Conservation (phyloP, 2,329 filamentous ascomycete genomes). For the Ambrosiella cleistominuta region DNA sequence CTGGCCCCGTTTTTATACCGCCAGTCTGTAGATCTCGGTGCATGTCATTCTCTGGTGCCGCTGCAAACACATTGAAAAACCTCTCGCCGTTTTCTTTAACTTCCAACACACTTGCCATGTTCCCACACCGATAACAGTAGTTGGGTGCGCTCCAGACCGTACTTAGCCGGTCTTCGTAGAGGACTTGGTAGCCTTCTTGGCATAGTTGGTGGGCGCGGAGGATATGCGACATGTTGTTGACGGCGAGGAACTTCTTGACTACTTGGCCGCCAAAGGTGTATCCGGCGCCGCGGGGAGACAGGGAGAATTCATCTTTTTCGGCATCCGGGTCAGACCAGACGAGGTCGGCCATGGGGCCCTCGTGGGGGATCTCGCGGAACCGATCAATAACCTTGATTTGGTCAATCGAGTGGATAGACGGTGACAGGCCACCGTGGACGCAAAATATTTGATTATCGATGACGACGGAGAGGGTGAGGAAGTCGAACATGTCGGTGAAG, state of each 20-base stretch:
- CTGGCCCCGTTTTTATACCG: constrained; percentile 46
- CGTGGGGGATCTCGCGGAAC: constrained; percentile 94
- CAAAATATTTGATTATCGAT: constrained; percentile 99
- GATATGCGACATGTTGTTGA: constrained; percentile 96
- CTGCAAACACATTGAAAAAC: constrained; percentile 96
- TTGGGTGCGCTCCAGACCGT: constrained; percentile 98
- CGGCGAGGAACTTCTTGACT: constrained; percentile 92
- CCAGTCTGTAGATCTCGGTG: constrained; percentile 71
- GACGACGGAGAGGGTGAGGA: constrained; percentile 85
- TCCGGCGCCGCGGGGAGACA: constrained; percentile 81
- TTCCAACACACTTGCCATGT: constrained; percentile 91
- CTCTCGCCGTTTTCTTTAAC: constrained; percentile 84
- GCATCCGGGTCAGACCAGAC: constrained; percentile 97
- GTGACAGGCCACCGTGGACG: constrained; percentile 80
- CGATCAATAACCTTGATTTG: constrained; percentile 99
- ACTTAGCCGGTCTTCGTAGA: constrained; percentile 85
- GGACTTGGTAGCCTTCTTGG: constrained; percentile 91
- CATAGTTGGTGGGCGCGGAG: constrained; percentile 95
- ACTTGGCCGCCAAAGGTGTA: constrained; percentile 97
- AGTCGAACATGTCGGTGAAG: constrained; percentile 99
- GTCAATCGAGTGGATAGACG: constrained; percentile 92
- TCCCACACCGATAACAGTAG: constrained; percentile 89
- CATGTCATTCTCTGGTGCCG: constrained; percentile 84
- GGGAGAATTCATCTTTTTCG: constrained; percentile 92
- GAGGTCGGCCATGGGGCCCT: constrained; percentile 97